phyloP scores from a whole-genome alignment of 2,329 filamentous ascomycete species.

The Colletotrichum truncatum region DNA sequence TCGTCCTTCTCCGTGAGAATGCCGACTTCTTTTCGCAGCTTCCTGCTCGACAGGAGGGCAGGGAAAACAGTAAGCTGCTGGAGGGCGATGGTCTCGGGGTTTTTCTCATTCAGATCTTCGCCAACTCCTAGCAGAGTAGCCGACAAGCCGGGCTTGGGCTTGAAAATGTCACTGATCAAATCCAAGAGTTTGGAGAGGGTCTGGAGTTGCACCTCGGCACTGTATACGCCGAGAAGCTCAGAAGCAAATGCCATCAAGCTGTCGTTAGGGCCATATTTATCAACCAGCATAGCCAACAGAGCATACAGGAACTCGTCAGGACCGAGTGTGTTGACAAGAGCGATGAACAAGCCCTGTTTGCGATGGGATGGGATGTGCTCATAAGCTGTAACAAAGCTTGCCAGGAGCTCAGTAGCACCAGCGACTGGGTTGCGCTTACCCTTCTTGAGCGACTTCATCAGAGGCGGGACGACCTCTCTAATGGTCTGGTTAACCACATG shows the following conservation, averaged over 20 bases:
- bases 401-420: constrained; percentile 87
- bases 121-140: constrained; percentile 72
- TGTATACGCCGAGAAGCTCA: constrained; percentile 78
- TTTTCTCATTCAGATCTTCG: constrained; percentile 53
- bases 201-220: constrained; percentile 78
- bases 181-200: constrained; percentile 81
- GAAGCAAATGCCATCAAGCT: constrained; percentile 78
- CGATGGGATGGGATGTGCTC: constrained; percentile 94
- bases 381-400: constrained; percentile 95
- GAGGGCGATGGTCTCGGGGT: constrained; percentile 51
- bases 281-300: constrained; percentile 87
- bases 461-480: constrained; percentile 89
- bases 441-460: constrained; percentile 85
- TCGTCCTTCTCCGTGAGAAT: constrained; percentile 69
- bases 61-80: constrained; percentile 66
- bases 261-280: constrained; percentile 83
- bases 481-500: constrained; percentile 97
- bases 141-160: constrained; percentile 78
- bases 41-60: constrained; percentile 65
- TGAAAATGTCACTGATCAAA: constrained; percentile 79
- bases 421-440: constrained; percentile 81
- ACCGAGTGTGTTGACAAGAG: constrained; percentile 86
- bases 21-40: constrained; percentile 63
- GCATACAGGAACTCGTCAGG: constrained; percentile 89
- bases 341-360: constrained; percentile 82